Conservation (phyloP, 306 rosid species). For the Cucurbita argyrosperma region DNA sequence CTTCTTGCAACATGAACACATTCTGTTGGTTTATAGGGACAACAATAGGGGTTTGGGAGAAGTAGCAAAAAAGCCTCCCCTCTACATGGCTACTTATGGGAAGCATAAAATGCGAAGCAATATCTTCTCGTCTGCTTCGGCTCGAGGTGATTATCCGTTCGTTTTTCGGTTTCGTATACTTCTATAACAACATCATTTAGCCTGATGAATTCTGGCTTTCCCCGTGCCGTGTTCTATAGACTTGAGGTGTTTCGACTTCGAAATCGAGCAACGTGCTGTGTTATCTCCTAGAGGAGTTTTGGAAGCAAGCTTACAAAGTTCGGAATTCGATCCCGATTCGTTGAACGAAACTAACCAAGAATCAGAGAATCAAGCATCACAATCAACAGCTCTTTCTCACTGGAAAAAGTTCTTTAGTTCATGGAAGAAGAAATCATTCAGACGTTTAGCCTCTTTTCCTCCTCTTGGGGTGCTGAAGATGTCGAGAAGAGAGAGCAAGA, state of each 20-base stretch:
- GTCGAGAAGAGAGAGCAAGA: conserved; percentile 37
- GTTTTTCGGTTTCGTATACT: background rate
- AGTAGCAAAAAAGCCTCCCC: conserved; percentile 6
- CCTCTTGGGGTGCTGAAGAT: conserved; percentile 31
- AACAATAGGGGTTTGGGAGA: background rate
- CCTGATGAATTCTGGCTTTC: conserved; percentile 1
- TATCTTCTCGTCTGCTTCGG: conserved; percentile 22
- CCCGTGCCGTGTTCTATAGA: conserved; percentile 23
- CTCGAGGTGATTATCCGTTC: conserved; percentile 29
- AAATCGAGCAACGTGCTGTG: conserved; percentile 45
- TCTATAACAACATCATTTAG: background rate
- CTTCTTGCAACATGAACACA: background rate
- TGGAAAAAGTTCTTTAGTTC: conserved; percentile 33
- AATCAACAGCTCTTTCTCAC: conserved; percentile 18
- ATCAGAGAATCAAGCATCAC: conserved; percentile 10
- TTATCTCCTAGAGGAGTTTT: conserved; percentile 77
- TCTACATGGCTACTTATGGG: background rate
- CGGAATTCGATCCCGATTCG: conserved; percentile 14
- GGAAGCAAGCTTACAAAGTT: conserved; percentile 29
- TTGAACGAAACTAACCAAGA: conserved; percentile 9
- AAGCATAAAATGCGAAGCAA: conserved; percentile 8
- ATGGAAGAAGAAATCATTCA: conserved; percentile 25
- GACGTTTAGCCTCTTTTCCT: conserved; percentile 36
- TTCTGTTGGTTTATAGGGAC: conserved; percentile 15
- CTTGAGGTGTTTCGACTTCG: conserved; percentile 39